Conservation (phyloP, 768 basidiomycete species). For the Leccinum uliginosum region DNA sequence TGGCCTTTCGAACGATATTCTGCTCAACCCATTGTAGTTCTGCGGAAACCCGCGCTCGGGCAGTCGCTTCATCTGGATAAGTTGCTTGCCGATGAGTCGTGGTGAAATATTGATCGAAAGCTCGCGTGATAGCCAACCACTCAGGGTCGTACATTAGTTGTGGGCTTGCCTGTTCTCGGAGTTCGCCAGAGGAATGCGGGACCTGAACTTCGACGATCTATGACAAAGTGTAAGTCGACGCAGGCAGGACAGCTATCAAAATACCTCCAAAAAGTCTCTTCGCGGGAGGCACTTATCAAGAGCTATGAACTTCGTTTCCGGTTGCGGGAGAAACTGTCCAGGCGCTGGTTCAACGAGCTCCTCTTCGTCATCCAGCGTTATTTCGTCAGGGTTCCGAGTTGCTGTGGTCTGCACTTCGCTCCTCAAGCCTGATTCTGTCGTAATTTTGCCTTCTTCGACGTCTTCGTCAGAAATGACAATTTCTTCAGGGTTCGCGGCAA, state of each 20-base stretch:
- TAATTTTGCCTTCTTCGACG: slow-evolving; percentile 6
- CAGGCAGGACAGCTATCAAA: slow-evolving; percentile 1
- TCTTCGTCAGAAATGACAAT: slow-evolving; percentile 37
- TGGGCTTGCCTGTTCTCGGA: slow-evolving; percentile 22
- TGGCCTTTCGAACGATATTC: slow-evolving; percentile 39
- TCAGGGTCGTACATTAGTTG: slow-evolving; percentile 73
- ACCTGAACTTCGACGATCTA: slow-evolving; percentile 68
- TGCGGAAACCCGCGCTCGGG: slow-evolving; percentile 48
- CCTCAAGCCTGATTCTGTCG: slow-evolving; percentile 15
- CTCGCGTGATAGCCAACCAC: slow-evolving; percentile 92
- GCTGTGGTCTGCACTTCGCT: slow-evolving; percentile 34
- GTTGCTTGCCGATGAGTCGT: slow-evolving; percentile 41
- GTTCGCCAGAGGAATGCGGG: slow-evolving; percentile 7
- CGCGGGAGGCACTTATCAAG: slow-evolving; percentile 83
- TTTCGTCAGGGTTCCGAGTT: slow-evolving; percentile 47
- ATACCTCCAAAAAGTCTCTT: slow-evolving; percentile 78
- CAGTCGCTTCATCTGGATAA: slow-evolving; percentile 56
- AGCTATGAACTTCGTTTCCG: slow-evolving; percentile 76
- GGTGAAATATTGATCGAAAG: slow-evolving; percentile 77
- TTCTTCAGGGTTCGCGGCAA: slow-evolving; percentile 35
- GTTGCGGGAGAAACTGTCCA: slow-evolving; percentile 19
- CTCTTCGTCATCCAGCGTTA: slow-evolving; percentile 45
- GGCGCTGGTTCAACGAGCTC: slow-evolving; percentile 36
- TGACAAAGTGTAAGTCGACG: background rate
- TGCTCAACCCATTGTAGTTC: slow-evolving; percentile 66